Conservation (phyloP, 2,329 filamentous ascomycete species). For the Lojkania enalia region DNA sequence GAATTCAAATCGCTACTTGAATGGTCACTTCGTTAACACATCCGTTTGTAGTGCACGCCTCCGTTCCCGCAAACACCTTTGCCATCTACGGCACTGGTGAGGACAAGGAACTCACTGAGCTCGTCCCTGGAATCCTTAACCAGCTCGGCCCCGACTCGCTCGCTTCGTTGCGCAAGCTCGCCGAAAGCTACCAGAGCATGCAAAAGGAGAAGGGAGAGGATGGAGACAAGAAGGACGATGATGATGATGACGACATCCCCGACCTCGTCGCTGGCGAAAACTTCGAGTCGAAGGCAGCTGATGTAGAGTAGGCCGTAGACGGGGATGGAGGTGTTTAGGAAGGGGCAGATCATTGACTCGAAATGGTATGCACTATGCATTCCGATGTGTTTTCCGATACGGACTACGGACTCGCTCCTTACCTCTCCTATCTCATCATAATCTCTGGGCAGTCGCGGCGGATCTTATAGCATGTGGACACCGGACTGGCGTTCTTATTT, state of each 20-base stretch:
- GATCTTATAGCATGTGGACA: conserved; percentile 34
- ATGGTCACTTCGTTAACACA: no score
- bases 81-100: conserved; percentile 98
- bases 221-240: conserved; percentile 69
- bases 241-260: conserved; percentile 84
- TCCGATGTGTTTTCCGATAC: conserved; percentile 26
- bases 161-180: conserved; percentile 94
- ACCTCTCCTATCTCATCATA: conserved; percentile 21
- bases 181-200: conserved; percentile 99
- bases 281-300: conserved; percentile 79
- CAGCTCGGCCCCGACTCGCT: conserved; percentile 98
- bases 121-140: conserved; percentile 98
- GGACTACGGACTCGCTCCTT: conserved; percentile 18
- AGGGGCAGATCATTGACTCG: no score
- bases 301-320: conserved; percentile 89
- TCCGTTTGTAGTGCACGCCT: conserved; percentile 78
- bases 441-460: conserved; percentile 31
- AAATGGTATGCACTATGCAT: conserved; percentile 27
- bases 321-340: neutral
- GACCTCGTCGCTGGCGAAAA: conserved; percentile 96
- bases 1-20: no score
- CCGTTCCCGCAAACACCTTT: conserved; percentile 97
- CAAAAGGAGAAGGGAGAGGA: conserved; percentile 87
- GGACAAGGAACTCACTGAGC: conserved; percentile 99
- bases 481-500: conserved; percentile 36